Evolutionary conservation across 805 yeast genomes (phyloP), one percentile per base, ranked within the genome.

Genomic region (Yarrowia deformans): DNA sequence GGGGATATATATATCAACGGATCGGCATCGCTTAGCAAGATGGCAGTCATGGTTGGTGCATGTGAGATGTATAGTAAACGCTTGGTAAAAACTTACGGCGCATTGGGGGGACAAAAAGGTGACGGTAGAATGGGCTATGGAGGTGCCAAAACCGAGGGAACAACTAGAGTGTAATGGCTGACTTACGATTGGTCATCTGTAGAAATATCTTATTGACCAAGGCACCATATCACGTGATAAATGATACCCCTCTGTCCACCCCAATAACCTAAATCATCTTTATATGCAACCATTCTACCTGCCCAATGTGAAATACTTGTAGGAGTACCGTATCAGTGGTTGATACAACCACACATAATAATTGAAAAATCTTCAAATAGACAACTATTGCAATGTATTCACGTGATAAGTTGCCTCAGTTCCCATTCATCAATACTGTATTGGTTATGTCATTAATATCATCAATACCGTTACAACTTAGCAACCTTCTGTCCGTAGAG

Each of bases 1-100:
- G 9, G 42, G 29, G 8, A 10, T 19, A 19, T 54, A 54, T 54
- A 54, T 37, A 37, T 3, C 1, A 14, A 16, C 14, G 10, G 42
- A 50, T 8, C 29, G 23, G 0, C 45, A 8, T 37, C 29, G 60
- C 60, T 54, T 37, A 54, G 60, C 60, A 54, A 54, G 29, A 37
- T 37, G 14, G 43, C 43, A 35, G 60, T 54, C 60, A 54, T 54
- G 29, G 29, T 23, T 23, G 29, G 29, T 23, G 60, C 60, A 37
- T 35, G 43, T 8, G 1, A 19, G 34, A 12, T 8, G 60, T 34
- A 19, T 8, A 12, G 18, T 54, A 5, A 54, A 54, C n/a, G 43
- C 45, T 54, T 54, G 60, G 60, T 54, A 54, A 54, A 52, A 18
- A 48, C 29, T 34, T 52, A 52, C n/a, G 7, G 16, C 43, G 43